Base-by-base conservation (phyloP, 441 rosid genomes). In the Corymbia calophylla region DNA sequence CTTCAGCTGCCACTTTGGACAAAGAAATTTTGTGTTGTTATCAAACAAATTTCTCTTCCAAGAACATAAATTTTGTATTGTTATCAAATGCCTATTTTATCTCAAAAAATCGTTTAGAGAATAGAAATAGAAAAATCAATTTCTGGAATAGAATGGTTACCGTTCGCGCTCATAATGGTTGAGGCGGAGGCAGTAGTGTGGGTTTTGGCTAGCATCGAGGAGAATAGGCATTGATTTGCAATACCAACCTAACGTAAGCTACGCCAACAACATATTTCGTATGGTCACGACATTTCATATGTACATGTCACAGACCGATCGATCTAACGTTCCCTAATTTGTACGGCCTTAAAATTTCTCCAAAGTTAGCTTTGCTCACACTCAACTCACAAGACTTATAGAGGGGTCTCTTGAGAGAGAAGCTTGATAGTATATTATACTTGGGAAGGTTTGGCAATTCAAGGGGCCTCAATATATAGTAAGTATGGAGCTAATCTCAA, bases 271-370 rank as follows among this genome's bases (percentile, higher is more conserved):
- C 77, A 66, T 16, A 1, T 39, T 39, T 66, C 21, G 0, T 66
- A 31, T 62, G 6, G 32, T 64, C 11, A 2, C 0, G 2, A n/a
- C 17, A 64, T 64, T n/a, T 18, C 4, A n/a, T 64, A 15, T 29
- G 32, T 16, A 13, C 3, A 31, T 16, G 18, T 62, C n/a, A 58
- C 0, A 6, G 0, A 23, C 17, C 2, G 62, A 58, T 58, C 2
- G 6, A 58, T 58, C 3, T 9, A 58, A 58, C 9, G 25, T 58
- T 58, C 0, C n/a, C 23, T 58, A 58, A 58, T n/a, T 58, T 29
- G 0, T 58, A 29, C 0, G 7, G 0, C 3, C 14, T 56, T 23
- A 56, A 3, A 0, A 56, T 56, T 23, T 56, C 29, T 56, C 62
- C 13, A 1, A 56, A 56, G 16, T 56, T 6, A 56, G 0, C 27